Percentiles rank a stretch among this genome's conserved stretches.
Evolutionary conservation across 768 basidiomycete species (phyloP).

Genomic region (Boletus reticulatus): DNA sequence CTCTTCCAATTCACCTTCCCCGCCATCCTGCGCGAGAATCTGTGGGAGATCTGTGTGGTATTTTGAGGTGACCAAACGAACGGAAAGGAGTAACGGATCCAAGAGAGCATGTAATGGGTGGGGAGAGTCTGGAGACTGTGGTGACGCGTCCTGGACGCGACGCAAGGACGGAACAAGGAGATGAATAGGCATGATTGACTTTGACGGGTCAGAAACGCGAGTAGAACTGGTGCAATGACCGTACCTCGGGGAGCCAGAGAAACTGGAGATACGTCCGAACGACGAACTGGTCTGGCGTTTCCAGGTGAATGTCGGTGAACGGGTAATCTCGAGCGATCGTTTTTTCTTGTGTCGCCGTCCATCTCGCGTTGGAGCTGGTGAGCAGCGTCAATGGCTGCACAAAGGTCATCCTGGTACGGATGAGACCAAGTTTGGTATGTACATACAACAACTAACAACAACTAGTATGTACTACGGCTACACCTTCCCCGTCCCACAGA

Average conservation of each 20-base stretch:
- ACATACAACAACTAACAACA: not conserved
- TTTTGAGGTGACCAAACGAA: conserved; percentile 52
- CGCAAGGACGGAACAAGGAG: conserved; percentile 54
- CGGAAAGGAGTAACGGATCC: conserved; percentile 61
- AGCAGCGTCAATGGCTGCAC: conserved; percentile 23
- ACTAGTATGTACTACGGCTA: not conserved
- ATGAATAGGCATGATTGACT: conserved; percentile 73
- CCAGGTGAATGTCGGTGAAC: conserved; percentile 41
- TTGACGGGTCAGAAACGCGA: conserved; percentile 12
- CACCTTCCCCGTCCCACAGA: conserved; percentile 24
- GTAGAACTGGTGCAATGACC: not conserved
- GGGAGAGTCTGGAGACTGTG: conserved; percentile 30
- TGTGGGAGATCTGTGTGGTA: conserved; percentile 63
- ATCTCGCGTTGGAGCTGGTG: conserved; percentile 33
- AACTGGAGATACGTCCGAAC: conserved; percentile 70
- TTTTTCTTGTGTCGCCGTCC: conserved; percentile 62
- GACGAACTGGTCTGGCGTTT: conserved; percentile 56
- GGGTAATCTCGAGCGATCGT: conserved; percentile 55
- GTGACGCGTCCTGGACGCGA: conserved; percentile 41
- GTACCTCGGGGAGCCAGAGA: conserved; percentile 75
- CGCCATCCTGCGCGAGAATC: conserved; percentile 57
- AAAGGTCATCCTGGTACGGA: conserved; percentile 7
- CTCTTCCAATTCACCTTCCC: conserved; percentile 64
- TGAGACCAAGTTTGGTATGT: not conserved
- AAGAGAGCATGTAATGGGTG: conserved; percentile 61